Percentiles rank a stretch among this genome's conserved stretches.
phyloP scores from a whole-genome alignment of 768 basidiomycete genomes.

The Russula abietina region DNA sequence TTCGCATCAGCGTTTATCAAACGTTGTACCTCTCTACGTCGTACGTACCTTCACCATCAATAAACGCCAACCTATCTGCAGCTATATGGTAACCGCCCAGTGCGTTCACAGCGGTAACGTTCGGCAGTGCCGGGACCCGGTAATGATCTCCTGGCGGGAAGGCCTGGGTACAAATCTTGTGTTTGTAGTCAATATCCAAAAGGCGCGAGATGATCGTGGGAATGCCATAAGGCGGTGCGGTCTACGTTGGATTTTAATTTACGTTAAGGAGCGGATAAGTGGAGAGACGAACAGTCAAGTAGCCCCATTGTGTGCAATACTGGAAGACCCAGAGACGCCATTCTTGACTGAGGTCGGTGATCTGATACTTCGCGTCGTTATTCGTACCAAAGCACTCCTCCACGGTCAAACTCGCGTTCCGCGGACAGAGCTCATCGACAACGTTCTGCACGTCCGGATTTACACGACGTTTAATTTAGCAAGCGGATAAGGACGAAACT shows the following conservation, averaged over 20 bases:
- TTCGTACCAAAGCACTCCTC: conserved; percentile 86
- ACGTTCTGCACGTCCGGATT: conserved; percentile 13
- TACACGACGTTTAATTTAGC: not conserved
- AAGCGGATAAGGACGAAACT: not conserved
- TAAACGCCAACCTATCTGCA: conserved; percentile 76
- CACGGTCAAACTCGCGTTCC: conserved; percentile 37
- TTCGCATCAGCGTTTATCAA: not conserved
- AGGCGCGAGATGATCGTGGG: conserved; percentile 76
- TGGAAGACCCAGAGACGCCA: conserved; percentile 92
- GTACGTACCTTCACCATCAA: conserved; percentile 80
- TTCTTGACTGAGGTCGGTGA: conserved; percentile 55
- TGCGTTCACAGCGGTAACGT: conserved; percentile 74
- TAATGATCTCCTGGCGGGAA: conserved; percentile 75
- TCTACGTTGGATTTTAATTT: conserved; percentile 35
- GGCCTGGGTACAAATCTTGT: conserved; percentile 65
- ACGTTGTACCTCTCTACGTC: not conserved
- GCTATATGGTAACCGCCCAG: conserved; percentile 83
- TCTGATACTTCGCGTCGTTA: conserved; percentile 56
- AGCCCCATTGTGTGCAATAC: conserved; percentile 95
- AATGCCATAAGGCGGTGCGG: conserved; percentile 59
- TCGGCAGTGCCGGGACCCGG: conserved; percentile 63
- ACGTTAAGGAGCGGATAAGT: not conserved
- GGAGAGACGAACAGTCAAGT: conserved; percentile 57
- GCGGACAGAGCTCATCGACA: conserved; percentile 19
- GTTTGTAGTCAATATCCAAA: conserved; percentile 65